Percentiles rank a stretch among this genome's conserved stretches.
phyloP scores from a whole-genome alignment of 2,329 filamentous ascomycete species.

The Fusarium sp. region DNA sequence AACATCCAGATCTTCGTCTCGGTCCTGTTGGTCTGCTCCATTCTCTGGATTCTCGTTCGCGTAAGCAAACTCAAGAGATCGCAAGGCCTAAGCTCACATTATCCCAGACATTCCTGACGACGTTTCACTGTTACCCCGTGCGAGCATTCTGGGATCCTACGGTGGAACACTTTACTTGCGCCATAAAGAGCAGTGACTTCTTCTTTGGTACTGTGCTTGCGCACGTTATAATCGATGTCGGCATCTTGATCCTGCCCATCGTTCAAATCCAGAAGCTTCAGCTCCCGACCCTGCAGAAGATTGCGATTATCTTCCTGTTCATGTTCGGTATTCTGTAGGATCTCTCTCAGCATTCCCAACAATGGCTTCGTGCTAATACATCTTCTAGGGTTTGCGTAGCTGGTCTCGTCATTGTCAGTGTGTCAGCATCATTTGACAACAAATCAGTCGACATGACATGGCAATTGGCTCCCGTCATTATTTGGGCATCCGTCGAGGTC shows the following conservation, averaged over 20 bases:
- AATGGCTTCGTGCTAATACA: neutral
- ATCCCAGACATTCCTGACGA: slow-evolving; percentile 9
- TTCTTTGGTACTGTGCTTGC: slow-evolving; percentile 30
- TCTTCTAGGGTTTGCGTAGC: slow-evolving; percentile 27
- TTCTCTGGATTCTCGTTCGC: slow-evolving; percentile 42
- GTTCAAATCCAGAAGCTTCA: slow-evolving; percentile 42
- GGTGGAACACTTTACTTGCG: slow-evolving; percentile 27
- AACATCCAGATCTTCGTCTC: slow-evolving; percentile 38
- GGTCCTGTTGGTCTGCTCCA: slow-evolving; percentile 35
- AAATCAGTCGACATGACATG: slow-evolving; percentile 31
- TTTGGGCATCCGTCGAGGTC: slow-evolving; percentile 37
- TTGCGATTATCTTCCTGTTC: slow-evolving; percentile 39
- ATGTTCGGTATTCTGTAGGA: slow-evolving; percentile 42
- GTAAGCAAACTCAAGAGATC: slow-evolving; percentile 1
- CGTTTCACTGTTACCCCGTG: slow-evolving; percentile 29
- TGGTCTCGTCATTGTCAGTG: slow-evolving; percentile 27
- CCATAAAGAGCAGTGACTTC: slow-evolving; percentile 37
- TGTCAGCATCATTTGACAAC: slow-evolving; percentile 20
- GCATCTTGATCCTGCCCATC: slow-evolving; percentile 41
- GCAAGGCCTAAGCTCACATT: neutral
- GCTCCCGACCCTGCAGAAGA: slow-evolving; percentile 35
- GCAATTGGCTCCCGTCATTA: slow-evolving; percentile 23
- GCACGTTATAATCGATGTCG: slow-evolving; percentile 43
- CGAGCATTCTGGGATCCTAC: slow-evolving; percentile 26
- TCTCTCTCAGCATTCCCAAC: rapidly evolving